Conservation (phyloP, 2,329 filamentous ascomycete genomes). For the Drechslerella coelobrocha region DNA sequence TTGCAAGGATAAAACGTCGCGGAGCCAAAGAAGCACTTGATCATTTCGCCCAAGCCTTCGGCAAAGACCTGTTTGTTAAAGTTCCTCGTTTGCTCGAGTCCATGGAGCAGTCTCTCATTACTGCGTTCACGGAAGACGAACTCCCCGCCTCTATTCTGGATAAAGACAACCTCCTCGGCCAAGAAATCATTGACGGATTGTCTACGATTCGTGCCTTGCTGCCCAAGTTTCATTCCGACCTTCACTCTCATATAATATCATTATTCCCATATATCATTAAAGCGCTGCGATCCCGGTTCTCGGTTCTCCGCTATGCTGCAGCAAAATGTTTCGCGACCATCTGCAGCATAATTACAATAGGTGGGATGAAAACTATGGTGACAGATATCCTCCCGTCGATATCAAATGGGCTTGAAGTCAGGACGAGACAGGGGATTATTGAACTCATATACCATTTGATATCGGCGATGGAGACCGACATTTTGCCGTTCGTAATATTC, state of each 20-base stretch:
- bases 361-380: conserved; percentile 94
- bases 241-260: conserved; percentile 80
- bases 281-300: conserved; percentile 83
- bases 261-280: conserved; percentile 86
- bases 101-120: conserved; percentile 79
- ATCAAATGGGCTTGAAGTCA: conserved; percentile 85
- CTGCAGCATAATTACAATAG: conserved; percentile 92
- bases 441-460: conserved; percentile 97
- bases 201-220: conserved; percentile 89
- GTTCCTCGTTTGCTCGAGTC: conserved; percentile 81
- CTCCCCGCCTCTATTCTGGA: conserved; percentile 77
- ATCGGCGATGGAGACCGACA: conserved; percentile 95
- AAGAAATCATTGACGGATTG: conserved; percentile 91
- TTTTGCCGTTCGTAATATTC: conserved; percentile 97
- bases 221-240: conserved; percentile 79
- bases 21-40: conserved; percentile 94
- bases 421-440: conserved; percentile 88
- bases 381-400: conserved; percentile 91
- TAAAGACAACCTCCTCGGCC: conserved; percentile 76
- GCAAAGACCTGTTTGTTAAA: conserved; percentile 75
- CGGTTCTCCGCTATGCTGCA: conserved; percentile 93
- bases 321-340: conserved; percentile 97
- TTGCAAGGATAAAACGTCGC: conserved; percentile 85
- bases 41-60: conserved; percentile 81
- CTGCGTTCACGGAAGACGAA: conserved; percentile 71